Base-by-base conservation (phyloP, 768 basidiomycete species). In the Leucosporidium scottii region DNA sequence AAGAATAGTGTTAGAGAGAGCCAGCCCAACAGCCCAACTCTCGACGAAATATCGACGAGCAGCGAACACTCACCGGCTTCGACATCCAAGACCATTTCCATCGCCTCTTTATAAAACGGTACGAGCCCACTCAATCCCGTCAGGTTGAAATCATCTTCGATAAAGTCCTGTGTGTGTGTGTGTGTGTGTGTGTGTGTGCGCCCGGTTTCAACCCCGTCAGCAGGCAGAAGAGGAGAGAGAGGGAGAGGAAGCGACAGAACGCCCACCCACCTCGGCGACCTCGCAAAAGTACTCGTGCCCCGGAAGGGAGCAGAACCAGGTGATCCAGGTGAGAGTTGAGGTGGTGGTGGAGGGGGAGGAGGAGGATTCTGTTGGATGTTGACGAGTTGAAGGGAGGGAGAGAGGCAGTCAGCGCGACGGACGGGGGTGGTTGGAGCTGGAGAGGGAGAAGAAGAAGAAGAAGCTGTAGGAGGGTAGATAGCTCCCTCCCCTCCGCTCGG, bases 1-100 rank as follows among this genome's bases (percentile, higher is more conserved):
- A 34, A 10, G 21, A 12, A n/a, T 17, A 18, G 44, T n/a, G n/a
- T n/a, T n/a, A n/a, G n/a, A n/a, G n/a, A n/a, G n/a, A n/a, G n/a
- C n/a, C n/a, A n/a, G n/a, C n/a, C n/a, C n/a, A n/a, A n/a, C n/a
- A n/a, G n/a, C n/a, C n/a, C n/a, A n/a, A n/a, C n/a, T n/a, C n/a
- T n/a, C n/a, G n/a, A n/a, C n/a, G n/a, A n/a, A n/a, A n/a, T n/a
- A n/a, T n/a, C n/a, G n/a, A n/a, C n/a, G n/a, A n/a, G n/a, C n/a
- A n/a, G n/a, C n/a, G n/a, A n/a, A n/a, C n/a, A 78, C 87, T 78
- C 77, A 93, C 94, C 93, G 82, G 96, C 92, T 80, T 99, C 96
- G 62, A 98, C 94, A 80, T 99, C 96, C 73, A 99, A 80, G 21
- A 99, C 92, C 96, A 99, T 99, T 81, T 99, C 96, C 88, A 99